These are phyloP conservation scores for Cenococcum geophilum DNA, from an alignment of 495 filamentous ascomycete genomes.

Conservation along the genomic window DNA sequence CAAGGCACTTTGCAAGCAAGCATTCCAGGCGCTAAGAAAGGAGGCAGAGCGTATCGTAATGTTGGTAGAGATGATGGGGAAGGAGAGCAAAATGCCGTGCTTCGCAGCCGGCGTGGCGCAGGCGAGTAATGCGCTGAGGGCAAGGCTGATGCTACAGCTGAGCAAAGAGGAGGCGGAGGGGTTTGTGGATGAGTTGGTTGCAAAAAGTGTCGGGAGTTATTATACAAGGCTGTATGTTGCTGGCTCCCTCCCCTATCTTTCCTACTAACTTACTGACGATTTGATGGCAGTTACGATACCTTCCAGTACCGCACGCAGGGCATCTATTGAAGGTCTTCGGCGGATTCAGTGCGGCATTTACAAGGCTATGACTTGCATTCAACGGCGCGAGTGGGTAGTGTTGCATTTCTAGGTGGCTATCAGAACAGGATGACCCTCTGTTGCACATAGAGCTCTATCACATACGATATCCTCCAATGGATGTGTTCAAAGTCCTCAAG, in stretches of 20 bases:
- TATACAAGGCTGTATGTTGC: constrained; percentile 62
- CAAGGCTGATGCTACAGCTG: constrained; percentile 65
- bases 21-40: constrained; percentile 66
- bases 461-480: too few relatives aligned
- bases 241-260: constrained; percentile 9
- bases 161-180: constrained; percentile 66
- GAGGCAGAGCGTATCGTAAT: constrained; percentile 67
- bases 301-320: constrained; percentile 76
- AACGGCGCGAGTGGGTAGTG: neutral
- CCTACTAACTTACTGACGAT: neutral
- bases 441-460: too few relatives aligned
- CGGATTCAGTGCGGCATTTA: neutral
- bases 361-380: constrained; percentile 3
- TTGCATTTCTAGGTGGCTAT: too few relatives aligned
- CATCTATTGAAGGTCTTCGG: constrained; percentile 51
- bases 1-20: constrained; percentile 64
- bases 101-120: constrained; percentile 58
- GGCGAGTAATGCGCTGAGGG: constrained; percentile 54
- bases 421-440: too few relatives aligned
- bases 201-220: constrained; percentile 66
- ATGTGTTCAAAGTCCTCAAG: too few relatives aligned
- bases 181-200: constrained; percentile 67
- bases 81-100: constrained; percentile 70
- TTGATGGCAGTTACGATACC: constrained; percentile 59
- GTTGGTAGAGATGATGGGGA: constrained; percentile 69